These are phyloP conservation scores for Stephanodiscus minutulus DNA, from an alignment of 108 stramenopile species.

Conservation along the genomic window DNA sequence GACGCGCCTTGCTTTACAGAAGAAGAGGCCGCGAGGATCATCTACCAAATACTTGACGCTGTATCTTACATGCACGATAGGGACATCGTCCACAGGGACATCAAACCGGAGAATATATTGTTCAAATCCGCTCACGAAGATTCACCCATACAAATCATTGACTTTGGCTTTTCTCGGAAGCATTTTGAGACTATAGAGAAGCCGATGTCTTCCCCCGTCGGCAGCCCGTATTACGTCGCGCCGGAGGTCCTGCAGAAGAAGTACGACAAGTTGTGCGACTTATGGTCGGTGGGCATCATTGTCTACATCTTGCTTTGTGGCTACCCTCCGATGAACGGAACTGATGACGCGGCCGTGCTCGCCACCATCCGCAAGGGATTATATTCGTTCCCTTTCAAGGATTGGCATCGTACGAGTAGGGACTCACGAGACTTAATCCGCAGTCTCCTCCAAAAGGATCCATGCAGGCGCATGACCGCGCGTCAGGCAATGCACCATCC, in stretches of 20 bases:
- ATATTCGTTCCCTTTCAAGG: slow-evolving; percentile 36
- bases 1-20: slow-evolving; percentile 52
- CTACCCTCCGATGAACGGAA: slow-evolving; percentile 54
- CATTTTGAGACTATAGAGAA: slow-evolving; percentile 6
- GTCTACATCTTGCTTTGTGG: slow-evolving; percentile 80
- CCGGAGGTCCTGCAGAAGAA: slow-evolving; percentile 56
- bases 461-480: slow-evolving; percentile 39
- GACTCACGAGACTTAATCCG: slow-evolving; percentile 54
- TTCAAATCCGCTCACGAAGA: slow-evolving; percentile 43
- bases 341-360: slow-evolving; percentile 42
- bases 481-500: slow-evolving; percentile 53
- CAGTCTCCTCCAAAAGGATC: slow-evolving; percentile 46
- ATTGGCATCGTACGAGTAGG: slow-evolving; percentile 50
- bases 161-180: slow-evolving; percentile 67
- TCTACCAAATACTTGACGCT: slow-evolving; percentile 64
- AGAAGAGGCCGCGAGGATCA: slow-evolving; percentile 51
- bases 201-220: slow-evolving; percentile 49
- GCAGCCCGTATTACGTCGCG: slow-evolving; percentile 67
- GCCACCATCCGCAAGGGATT: slow-evolving; percentile 11
- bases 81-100: slow-evolving; percentile 63
- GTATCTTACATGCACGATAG: slow-evolving; percentile 76
- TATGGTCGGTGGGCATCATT: slow-evolving; percentile 80
- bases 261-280: slow-evolving; percentile 60
- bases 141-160: slow-evolving; percentile 66
- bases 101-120: slow-evolving; percentile 86